Conservation (phyloP, 2,329 filamentous ascomycete genomes). For the Aspergillus amoenus region DNA sequence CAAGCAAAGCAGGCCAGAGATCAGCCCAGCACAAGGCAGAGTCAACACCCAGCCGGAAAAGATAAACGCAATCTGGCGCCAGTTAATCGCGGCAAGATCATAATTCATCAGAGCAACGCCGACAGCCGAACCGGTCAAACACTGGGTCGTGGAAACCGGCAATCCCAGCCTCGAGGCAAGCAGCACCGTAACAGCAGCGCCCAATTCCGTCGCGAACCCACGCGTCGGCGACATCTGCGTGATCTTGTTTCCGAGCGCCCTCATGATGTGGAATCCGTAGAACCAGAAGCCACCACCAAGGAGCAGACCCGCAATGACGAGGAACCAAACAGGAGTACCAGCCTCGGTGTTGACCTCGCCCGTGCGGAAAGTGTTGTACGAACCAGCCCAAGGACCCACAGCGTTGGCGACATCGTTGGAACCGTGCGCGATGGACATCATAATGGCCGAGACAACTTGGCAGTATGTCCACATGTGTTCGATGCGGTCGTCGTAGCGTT, state of each 20-base stretch:
- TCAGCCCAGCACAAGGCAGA: slow-evolving; percentile 43
- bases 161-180: slow-evolving; percentile 34
- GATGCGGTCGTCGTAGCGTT: slow-evolving; percentile 47
- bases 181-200: slow-evolving; percentile 42
- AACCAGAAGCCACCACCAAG: slow-evolving; percentile 45
- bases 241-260: slow-evolving; percentile 43
- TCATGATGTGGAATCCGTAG: slow-evolving; percentile 44
- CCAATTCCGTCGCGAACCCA: slow-evolving; percentile 39
- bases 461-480: slow-evolving; percentile 51
- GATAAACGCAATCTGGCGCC: slow-evolving; percentile 45
- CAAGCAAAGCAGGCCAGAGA: slow-evolving; percentile 40
- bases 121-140: slow-evolving; percentile 36
- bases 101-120: slow-evolving; percentile 40
- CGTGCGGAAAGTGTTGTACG: slow-evolving; percentile 36
- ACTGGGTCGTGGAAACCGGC: slow-evolving; percentile 42
- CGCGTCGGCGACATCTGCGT: slow-evolving; percentile 39
- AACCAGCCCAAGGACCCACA: slow-evolving; percentile 42
- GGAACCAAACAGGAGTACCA: slow-evolving; percentile 41
- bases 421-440: slow-evolving; percentile 47
- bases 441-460: slow-evolving; percentile 43
- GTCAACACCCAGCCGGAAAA: slow-evolving; percentile 48
- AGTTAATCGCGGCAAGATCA: slow-evolving; percentile 44
- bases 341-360: slow-evolving; percentile 34
- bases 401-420: slow-evolving; percentile 48
- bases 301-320: slow-evolving; percentile 39